Percentiles rank a stretch among this genome's conserved stretches.
These are phyloP conservation scores for Neurospora sp. DNA, from an alignment of 495 filamentous ascomycete species.

Conservation along the genomic window DNA sequence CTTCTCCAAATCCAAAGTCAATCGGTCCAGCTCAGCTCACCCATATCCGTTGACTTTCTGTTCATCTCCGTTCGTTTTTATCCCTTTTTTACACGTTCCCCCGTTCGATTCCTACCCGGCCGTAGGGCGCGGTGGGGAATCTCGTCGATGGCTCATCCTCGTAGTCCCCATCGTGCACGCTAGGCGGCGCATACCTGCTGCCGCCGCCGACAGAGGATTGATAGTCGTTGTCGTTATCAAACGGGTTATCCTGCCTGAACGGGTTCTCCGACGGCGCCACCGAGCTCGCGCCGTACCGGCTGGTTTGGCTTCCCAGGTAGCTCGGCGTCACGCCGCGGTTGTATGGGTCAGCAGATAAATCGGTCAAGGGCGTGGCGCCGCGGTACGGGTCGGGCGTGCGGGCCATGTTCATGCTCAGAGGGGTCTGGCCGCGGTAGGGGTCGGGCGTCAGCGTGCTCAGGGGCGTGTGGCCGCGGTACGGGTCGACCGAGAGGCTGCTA, in stretches of 20 bases:
- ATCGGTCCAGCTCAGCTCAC: background rate
- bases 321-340: conserved; percentile 13
- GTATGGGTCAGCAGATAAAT: background rate
- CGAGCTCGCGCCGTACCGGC: conserved; percentile 4
- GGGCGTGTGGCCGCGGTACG: no score
- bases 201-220: conserved; percentile 12
- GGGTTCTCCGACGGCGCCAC: conserved; percentile 15
- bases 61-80: background rate
- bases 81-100: background rate
- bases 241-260: conserved; percentile 32
- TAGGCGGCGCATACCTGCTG: conserved; percentile 26
- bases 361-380: background rate
- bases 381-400: conserved; percentile 8
- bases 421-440: background rate
- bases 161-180: conserved; percentile 26
- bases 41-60: background rate
- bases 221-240: conserved; percentile 30
- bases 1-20: background rate
- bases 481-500: background rate
- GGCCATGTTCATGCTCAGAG: background rate
- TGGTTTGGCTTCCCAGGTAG: conserved; percentile 1
- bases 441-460: conserved; percentile 8
- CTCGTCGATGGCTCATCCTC: conserved; percentile 27
- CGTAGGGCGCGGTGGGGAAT: conserved; percentile 36
- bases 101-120: conserved; percentile 18